Conservation (phyloP, 73 alveolate species). For the Paraurostyla sp. region DNA sequence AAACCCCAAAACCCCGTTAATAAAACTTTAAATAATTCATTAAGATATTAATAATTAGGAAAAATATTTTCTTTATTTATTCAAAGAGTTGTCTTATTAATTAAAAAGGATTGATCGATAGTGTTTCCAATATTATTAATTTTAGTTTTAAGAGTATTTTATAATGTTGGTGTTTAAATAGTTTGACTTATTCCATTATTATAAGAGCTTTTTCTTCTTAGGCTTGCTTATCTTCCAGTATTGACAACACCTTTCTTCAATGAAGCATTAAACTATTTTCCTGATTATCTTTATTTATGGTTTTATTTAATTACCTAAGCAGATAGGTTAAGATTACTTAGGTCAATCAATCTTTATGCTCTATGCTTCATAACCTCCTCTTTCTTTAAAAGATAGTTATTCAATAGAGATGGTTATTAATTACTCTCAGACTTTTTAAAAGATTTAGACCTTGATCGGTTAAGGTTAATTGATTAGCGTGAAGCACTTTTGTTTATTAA, state of each 20-base stretch:
- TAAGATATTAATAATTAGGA: too few species aligned
- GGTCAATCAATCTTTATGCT: slow-evolving; percentile 4
- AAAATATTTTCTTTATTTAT: too few species aligned
- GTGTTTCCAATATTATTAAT: not conserved
- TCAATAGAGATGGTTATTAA: not conserved
- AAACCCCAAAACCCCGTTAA: too few species aligned
- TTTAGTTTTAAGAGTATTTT: slow-evolving; percentile 1
- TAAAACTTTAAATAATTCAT: too few species aligned
- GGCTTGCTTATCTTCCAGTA: not conserved
- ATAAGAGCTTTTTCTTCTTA: not conserved
- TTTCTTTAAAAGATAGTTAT: not conserved
- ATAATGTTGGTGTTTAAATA: too few species aligned
- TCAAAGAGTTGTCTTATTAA: too few species aligned
- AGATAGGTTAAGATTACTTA: not conserved
- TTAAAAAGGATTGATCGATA: too few species aligned
- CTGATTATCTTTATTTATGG: not conserved
- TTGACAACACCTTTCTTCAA: not conserved
- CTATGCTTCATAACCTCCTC: slow-evolving; percentile 25
- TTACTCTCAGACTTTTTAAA: not conserved
- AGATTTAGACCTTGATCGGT: too few species aligned
- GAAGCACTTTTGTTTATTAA: not conserved
- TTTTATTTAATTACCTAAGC: not conserved
- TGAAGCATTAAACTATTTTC: not conserved
- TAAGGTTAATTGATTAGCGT: not conserved
- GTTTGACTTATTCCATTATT: not conserved